Conservation (phyloP, 768 basidiomycete genomes). For the Lactarius trivialis region DNA sequence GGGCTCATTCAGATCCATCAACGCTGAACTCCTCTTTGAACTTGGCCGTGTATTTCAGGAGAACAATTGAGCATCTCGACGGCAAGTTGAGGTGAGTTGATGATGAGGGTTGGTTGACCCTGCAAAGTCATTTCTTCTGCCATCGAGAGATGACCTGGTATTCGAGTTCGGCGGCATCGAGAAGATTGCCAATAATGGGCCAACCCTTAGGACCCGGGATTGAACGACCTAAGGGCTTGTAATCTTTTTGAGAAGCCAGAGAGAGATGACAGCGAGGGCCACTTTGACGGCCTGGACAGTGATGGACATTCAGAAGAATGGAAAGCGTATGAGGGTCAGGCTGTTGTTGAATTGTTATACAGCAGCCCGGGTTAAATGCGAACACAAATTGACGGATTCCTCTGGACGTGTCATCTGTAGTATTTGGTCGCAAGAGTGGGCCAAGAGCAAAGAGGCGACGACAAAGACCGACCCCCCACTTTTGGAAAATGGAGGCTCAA, state of each 20-base stretch:
- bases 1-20: conserved; percentile 18
- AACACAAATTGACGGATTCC: too few species aligned
- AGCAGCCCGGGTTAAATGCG: too few species aligned
- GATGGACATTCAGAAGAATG: conserved; percentile 11
- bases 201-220: conserved; percentile 21
- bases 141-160: conserved; percentile 18
- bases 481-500: too few species aligned
- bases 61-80: conserved; percentile 25
- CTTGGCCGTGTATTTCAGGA: conserved; percentile 22
- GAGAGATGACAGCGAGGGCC: conserved; percentile 9
- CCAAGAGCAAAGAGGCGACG: too few species aligned
- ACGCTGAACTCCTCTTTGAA: conserved; percentile 22
- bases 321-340: background rate
- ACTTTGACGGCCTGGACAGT: conserved; percentile 1
- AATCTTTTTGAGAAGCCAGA: conserved; percentile 19
- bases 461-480: too few species aligned
- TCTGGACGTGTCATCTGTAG: too few species aligned
- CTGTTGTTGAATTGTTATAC: background rate
- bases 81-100: conserved; percentile 24
- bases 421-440: too few species aligned
- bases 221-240: conserved; percentile 12
- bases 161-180: conserved; percentile 20
- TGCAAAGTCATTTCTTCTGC: conserved; percentile 23
- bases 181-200: conserved; percentile 23
- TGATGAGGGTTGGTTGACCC: conserved; percentile 25